These are phyloP conservation scores for Nicotiana benthamiana DNA, from an alignment of 257 asterid genomes.

Conservation along the genomic window DNA sequence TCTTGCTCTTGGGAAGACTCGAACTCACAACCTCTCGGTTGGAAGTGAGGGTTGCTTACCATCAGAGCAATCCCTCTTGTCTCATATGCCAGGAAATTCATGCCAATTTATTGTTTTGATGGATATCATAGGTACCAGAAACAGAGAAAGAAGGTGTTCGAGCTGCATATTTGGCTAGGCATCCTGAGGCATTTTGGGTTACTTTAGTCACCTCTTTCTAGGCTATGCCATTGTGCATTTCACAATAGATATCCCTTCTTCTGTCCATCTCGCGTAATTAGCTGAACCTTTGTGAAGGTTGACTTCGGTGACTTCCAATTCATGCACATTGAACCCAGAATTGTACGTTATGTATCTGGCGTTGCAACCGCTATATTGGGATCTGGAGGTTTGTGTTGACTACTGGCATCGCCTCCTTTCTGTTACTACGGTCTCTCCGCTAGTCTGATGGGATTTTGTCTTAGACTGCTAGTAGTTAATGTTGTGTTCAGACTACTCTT, in stretches of 20 bases:
- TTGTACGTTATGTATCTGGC: constrained; percentile 74
- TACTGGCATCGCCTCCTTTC: constrained; percentile 3
- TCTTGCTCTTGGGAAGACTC: too few relatives aligned
- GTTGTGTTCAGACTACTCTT: too few relatives aligned
- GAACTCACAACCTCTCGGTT: too few relatives aligned
- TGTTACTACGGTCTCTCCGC: not conserved
- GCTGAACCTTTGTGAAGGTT: constrained; percentile 43
- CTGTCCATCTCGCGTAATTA: not conserved
- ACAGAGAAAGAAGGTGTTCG: constrained; percentile 53
- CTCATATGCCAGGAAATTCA: not conserved
- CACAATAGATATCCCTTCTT: constrained; percentile 7
- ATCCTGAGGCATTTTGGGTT: constrained; percentile 97
- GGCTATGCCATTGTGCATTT: constrained; percentile 6
- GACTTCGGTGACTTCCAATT: constrained; percentile 97
- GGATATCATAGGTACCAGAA: constrained; percentile 38
- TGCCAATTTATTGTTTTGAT: constrained; percentile 10
- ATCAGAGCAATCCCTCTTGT: too few relatives aligned
- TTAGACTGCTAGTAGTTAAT: too few relatives aligned
- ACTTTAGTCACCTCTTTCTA: constrained; percentile 3
- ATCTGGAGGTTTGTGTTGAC: constrained; percentile 68
- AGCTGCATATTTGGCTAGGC: constrained; percentile 67
- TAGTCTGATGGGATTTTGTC: too few relatives aligned
- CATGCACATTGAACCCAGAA: constrained; percentile 74
- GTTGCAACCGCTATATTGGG: constrained; percentile 88
- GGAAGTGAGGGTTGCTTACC: too few relatives aligned